Conservation (phyloP, 768 basidiomycete species). For the Auriscalpium vulgare region DNA sequence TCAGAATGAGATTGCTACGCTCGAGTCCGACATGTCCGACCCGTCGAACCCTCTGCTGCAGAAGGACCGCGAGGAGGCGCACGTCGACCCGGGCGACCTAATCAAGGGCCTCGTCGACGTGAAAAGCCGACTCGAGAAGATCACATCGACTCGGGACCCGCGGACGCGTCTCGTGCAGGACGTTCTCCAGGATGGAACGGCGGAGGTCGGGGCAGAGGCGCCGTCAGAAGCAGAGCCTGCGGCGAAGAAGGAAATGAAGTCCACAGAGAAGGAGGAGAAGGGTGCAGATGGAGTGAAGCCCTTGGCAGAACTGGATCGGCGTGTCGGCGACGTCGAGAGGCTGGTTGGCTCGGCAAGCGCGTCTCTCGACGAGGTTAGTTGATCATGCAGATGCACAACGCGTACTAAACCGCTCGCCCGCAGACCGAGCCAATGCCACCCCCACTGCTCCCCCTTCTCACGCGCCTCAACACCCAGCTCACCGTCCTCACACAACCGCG, state of each 20-base stretch:
- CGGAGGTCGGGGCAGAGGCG: conserved; percentile 15
- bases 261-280: conserved; percentile 6
- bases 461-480: conserved; percentile 78
- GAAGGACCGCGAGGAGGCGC: conserved; percentile 50
- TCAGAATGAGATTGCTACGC: conserved; percentile 67
- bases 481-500: conserved; percentile 89
- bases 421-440: conserved; percentile 68
- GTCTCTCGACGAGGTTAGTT: conserved; percentile 71
- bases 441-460: conserved; percentile 75
- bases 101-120: conserved; percentile 75
- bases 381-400: neutral
- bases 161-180: conserved; percentile 54
- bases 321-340: conserved; percentile 78
- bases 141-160: conserved; percentile 58
- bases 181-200: conserved; percentile 35
- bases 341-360: conserved; percentile 76
- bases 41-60: conserved; percentile 64
- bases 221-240: conserved; percentile 11
- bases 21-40: conserved; percentile 79
- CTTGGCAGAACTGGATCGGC: conserved; percentile 71
- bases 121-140: conserved; percentile 57
- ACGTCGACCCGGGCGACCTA: conserved; percentile 65
- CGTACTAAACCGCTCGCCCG: neutral
- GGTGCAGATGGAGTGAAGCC: conserved; percentile 30
- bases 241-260: neutral